Percentiles rank a stretch among this genome's conserved stretches.
These are phyloP conservation scores for Leccinum griseonigrum DNA, from an alignment of 1,284 basidiomycete genomes.

Conservation along the genomic window DNA sequence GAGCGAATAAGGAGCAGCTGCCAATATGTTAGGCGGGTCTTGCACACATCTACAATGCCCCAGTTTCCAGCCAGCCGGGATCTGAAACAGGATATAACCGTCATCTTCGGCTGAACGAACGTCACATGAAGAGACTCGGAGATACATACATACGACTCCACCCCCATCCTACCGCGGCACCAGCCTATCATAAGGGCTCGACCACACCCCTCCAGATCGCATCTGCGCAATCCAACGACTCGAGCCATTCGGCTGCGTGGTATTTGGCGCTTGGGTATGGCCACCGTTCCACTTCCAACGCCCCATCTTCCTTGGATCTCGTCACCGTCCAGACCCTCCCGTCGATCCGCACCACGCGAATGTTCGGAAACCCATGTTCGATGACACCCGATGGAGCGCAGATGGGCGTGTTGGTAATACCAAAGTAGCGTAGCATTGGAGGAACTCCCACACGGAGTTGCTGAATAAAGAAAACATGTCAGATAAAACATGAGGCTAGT, in stretches of 20 bases:
- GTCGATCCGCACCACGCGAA: constrained; percentile 54
- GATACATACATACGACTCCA: background rate
- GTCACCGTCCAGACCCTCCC: constrained; percentile 53
- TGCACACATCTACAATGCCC: constrained; percentile 31
- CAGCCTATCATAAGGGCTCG: background rate
- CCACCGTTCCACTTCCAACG: constrained; percentile 52
- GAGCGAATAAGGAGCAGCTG: constrained; percentile 18
- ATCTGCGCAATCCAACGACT: constrained; percentile 56
- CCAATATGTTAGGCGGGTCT: constrained; percentile 24
- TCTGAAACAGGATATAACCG: constrained; percentile 11
- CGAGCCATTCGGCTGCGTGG: constrained; percentile 58
- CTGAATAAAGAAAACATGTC: constrained; percentile 33
- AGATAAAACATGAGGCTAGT: background rate
- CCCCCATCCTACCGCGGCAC: background rate
- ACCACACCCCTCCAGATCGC: constrained; percentile 35
- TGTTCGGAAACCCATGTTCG: constrained; percentile 58
- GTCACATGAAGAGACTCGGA: background rate
- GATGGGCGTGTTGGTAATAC: constrained; percentile 48
- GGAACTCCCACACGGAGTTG: constrained; percentile 62
- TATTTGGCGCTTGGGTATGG: constrained; percentile 49
- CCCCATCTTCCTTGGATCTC: constrained; percentile 20
- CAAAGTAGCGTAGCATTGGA: constrained; percentile 50
- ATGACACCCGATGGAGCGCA: constrained; percentile 45
- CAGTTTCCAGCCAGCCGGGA: constrained; percentile 29
- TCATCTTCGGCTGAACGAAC: background rate